These are phyloP conservation scores for Phytophthora tubulina DNA, from an alignment of 352 stramenopile species.

Conservation along the genomic window DNA sequence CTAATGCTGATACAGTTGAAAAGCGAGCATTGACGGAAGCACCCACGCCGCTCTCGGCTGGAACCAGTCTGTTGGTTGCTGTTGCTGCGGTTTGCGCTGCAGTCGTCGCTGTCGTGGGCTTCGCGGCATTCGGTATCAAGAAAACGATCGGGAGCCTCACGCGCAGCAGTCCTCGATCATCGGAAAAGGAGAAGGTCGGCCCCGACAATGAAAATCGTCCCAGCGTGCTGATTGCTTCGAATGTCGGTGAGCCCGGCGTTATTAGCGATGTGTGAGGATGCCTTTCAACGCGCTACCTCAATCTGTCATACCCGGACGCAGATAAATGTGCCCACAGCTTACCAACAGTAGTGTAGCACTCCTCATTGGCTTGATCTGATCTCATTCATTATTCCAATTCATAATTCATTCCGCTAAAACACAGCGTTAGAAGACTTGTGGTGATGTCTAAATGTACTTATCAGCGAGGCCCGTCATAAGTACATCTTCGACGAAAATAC, in stretches of 20 bases:
- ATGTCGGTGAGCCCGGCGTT: constrained; percentile 25
- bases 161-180: not conserved
- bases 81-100: constrained; percentile 21
- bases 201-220: constrained; percentile 18
- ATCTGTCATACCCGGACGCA: not conserved
- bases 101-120: constrained; percentile 12
- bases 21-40: constrained; percentile 3
- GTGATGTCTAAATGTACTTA: not conserved
- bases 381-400: constrained; percentile 22
- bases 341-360: not conserved
- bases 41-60: not conserved
- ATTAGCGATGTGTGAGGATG: constrained; percentile 29
- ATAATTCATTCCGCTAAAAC: not conserved
- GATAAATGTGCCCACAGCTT: not conserved
- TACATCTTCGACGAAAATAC: constrained; percentile 21
- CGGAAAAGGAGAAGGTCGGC: constrained; percentile 16
- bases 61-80: not conserved
- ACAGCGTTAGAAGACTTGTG: not conserved
- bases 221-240: constrained; percentile 34
- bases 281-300: not conserved
- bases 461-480: not conserved
- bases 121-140: constrained; percentile 26
- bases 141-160: constrained; percentile 8
- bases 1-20: not conserved
- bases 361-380: constrained; percentile 5